Evolutionary conservation across 2,329 filamentous ascomycete genomes (phyloP), one percentile per base, ranked within the genome.

Genomic region (Phialophora macrospora): DNA sequence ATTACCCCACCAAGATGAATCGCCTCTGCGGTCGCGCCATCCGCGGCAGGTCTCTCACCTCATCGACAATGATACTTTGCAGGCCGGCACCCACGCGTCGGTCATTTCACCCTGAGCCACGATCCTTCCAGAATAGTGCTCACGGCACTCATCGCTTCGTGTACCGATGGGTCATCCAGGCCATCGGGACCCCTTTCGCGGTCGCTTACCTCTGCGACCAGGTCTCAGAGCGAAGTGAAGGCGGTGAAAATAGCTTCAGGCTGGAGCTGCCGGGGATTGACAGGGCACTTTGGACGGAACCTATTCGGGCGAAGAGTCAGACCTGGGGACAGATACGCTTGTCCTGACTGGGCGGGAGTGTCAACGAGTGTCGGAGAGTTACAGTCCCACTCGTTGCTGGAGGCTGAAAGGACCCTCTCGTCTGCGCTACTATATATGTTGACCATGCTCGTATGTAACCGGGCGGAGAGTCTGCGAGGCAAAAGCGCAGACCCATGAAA

Each of bases 141-240:
- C 67, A 69, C 44, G 58, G 62, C 26, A 62, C 56, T 5, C 64
- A 67, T 55, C 64, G 67, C 44, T 66, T 66, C 17, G 44, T 69
- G 20, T 69, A 69, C 58, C 24, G 67, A 30, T 69, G 67, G 67
- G 67, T 61, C 7, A 62, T 64, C 4, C 67, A 69, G 54, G 67
- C 67, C 7, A 55, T 69, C 49, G 67, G 62, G 17, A 62, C 61
- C 17, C 67, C 67, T 12, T 62, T 67, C 26, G 48, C 63, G 3
- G 62, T 69, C 7, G 67, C 67, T 4, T 69, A 69, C 56, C 24
- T 69, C 14, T 69, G 67, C 46, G 67, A 67, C 9, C 44, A 32
- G 55, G 52, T 69, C 20, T 44, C 64, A 17, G 63, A 65, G 26
- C 44, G 55, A 9, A 65, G 44, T 55, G 64, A 60, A 9, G 60